Conservation (phyloP, 495 filamentous ascomycete species). For the Talaromyces ruber region DNA sequence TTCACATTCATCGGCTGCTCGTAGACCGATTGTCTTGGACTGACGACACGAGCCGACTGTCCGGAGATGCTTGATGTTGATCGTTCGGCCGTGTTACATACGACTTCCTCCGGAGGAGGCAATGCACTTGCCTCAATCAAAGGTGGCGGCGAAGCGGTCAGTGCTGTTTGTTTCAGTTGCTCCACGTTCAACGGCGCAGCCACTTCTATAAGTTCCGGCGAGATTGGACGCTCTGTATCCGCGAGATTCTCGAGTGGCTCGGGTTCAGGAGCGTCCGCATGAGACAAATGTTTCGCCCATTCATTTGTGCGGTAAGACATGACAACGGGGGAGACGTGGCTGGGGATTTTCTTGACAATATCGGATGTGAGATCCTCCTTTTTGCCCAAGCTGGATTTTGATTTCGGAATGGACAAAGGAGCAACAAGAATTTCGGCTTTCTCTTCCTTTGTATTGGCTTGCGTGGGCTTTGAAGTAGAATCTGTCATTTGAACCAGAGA, state of each 20-base stretch:
- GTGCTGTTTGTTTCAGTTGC: slow-evolving; percentile 62
- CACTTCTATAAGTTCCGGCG: slow-evolving; percentile 30
- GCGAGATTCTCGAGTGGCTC: slow-evolving; percentile 40
- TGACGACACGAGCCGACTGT: not conserved
- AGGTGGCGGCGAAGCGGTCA: slow-evolving; percentile 34
- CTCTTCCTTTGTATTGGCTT: not conserved
- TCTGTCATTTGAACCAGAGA: not conserved
- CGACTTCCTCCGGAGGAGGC: not conserved
- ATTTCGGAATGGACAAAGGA: not conserved
- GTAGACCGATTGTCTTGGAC: not conserved
- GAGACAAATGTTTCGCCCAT: slow-evolving; percentile 85
- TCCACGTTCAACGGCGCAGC: slow-evolving; percentile 55
- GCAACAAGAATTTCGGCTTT: not conserved
- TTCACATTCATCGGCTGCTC: not conserved
- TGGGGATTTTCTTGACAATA: slow-evolving; percentile 29
- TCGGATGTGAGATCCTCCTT: slow-evolving; percentile 22
- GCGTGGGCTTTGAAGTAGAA: not conserved
- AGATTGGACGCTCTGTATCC: slow-evolving; percentile 6
- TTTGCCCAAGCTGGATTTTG: slow-evolving; percentile 13
- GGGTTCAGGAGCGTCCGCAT: slow-evolving; percentile 67
- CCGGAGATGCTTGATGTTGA: not conserved
- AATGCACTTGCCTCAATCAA: slow-evolving; percentile 16
- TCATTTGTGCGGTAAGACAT: slow-evolving; percentile 87
- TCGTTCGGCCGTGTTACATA: not conserved
- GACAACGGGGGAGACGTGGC: slow-evolving; percentile 56